Conservation (phyloP, 1,139 yeast species). For the Spathaspora jeffriesii region DNA sequence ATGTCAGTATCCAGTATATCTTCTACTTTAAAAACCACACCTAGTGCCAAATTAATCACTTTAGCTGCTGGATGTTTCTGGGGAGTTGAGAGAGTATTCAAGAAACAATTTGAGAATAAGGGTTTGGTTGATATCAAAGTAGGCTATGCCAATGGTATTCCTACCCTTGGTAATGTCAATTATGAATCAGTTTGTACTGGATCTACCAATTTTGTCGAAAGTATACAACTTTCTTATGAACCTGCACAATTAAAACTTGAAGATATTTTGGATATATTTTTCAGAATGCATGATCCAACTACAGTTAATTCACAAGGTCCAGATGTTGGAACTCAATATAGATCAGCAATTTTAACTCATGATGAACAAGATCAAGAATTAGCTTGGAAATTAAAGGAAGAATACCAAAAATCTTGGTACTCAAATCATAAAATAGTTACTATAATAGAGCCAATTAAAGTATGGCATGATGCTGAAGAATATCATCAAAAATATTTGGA, state of each 20-base stretch:
- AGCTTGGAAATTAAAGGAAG: slow-evolving; percentile 29
- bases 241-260: slow-evolving; percentile 59
- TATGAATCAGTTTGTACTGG: slow-evolving; percentile 80
- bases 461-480: slow-evolving; percentile 90
- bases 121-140: slow-evolving; percentile 79
- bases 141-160: slow-evolving; percentile 85
- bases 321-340: slow-evolving; percentile 81
- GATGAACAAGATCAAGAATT: slow-evolving; percentile 38
- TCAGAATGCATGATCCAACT: slow-evolving; percentile 81
- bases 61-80: slow-evolving; percentile 91
- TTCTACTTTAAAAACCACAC: slow-evolving; percentile 35
- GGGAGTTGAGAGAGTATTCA: slow-evolving; percentile 89
- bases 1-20: slow-evolving; percentile 24
- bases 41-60: slow-evolving; percentile 53
- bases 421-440: slow-evolving; percentile 55
- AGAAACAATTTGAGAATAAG: slow-evolving; percentile 60
- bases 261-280: slow-evolving; percentile 79
- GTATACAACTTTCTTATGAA: slow-evolving; percentile 79
- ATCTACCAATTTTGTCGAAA: slow-evolving; percentile 73
- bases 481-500: slow-evolving; percentile 85
- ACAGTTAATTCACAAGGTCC: slow-evolving; percentile 72
- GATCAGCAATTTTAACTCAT: slow-evolving; percentile 74
- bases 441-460: slow-evolving; percentile 61
- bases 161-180: slow-evolving; percentile 50
- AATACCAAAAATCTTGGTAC: slow-evolving; percentile 41